Evolutionary conservation across 148 eudicot species (phyloP).

Genomic region (Persicaria maculosa): DNA sequence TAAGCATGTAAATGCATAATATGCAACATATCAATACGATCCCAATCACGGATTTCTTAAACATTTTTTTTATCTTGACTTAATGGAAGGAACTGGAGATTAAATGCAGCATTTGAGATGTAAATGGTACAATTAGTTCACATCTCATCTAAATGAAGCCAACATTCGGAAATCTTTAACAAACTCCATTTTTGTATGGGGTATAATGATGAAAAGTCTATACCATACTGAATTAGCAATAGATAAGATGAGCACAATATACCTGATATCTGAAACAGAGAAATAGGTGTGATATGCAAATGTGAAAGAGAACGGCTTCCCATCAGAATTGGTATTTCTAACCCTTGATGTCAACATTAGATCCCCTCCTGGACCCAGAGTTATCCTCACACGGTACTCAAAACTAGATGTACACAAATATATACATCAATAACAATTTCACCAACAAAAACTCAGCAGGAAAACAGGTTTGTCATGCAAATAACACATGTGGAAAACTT

Average conservation of each 20-base stretch:
- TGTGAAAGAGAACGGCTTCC: constrained; percentile 80
- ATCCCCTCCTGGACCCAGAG: constrained; percentile 89
- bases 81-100: background rate
- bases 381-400: constrained; percentile 84
- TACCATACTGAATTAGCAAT: constrained; percentile 4
- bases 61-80: background rate
- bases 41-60: background rate
- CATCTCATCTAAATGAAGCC: background rate
- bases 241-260: constrained; percentile 8
- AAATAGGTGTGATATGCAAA: constrained; percentile 97
- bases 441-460: background rate
- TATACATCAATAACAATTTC: background rate
- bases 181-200: background rate
- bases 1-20: background rate
- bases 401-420: constrained; percentile 37
- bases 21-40: background rate
- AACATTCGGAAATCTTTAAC: background rate
- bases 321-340: constrained; percentile 74
- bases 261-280: constrained; percentile 98
- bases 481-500: background rate
- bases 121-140: background rate
- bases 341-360: constrained; percentile 86
- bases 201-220: constrained; percentile 1
- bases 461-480: constrained; percentile 1
- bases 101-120: background rate